Percentiles rank a stretch among this genome's conserved stretches.
Conservation (phyloP, 176 grass and related monocot species). For the Rhynchospora pubera region DNA sequence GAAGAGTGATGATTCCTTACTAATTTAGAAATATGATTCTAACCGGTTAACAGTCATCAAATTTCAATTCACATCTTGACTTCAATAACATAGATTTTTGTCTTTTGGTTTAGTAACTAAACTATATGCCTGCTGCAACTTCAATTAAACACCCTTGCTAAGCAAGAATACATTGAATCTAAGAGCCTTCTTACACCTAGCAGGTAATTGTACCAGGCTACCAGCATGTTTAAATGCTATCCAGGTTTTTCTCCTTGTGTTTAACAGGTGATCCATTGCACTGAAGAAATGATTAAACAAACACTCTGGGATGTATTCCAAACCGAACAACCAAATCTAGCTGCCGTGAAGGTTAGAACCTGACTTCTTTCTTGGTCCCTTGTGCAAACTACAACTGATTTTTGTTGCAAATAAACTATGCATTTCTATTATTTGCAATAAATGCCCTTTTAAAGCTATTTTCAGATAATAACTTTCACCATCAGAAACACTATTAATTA, state of each 20-base stretch:
- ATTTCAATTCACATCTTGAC: neutral
- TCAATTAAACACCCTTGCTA: neutral
- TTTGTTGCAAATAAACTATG: neutral
- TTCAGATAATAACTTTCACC: neutral
- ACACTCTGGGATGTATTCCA: conserved; percentile 84
- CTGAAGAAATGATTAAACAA: conserved; percentile 82
- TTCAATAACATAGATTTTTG: neutral
- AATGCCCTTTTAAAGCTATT: neutral
- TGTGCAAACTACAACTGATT: neutral
- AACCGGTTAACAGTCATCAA: neutral
- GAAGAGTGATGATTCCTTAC: neutral
- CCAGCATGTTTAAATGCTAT: neutral
- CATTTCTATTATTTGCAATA: neutral
- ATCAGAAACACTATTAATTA: neutral
- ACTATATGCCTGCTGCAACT: neutral
- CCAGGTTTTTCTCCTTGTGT: neutral
- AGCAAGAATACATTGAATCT: neutral
- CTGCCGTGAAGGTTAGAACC: conserved; percentile 52
- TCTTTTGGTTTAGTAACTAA: neutral
- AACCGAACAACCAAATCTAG: conserved; percentile 51
- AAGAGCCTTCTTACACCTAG: neutral
- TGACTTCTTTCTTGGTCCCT: neutral
- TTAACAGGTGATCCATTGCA: conserved; percentile 74
- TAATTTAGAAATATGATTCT: neutral
- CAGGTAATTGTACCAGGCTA: neutral